Percentiles rank a stretch among this genome's conserved stretches.
phyloP scores from a whole-genome alignment of 2,329 filamentous ascomycete genomes.

The Stenocarpella maydis region DNA sequence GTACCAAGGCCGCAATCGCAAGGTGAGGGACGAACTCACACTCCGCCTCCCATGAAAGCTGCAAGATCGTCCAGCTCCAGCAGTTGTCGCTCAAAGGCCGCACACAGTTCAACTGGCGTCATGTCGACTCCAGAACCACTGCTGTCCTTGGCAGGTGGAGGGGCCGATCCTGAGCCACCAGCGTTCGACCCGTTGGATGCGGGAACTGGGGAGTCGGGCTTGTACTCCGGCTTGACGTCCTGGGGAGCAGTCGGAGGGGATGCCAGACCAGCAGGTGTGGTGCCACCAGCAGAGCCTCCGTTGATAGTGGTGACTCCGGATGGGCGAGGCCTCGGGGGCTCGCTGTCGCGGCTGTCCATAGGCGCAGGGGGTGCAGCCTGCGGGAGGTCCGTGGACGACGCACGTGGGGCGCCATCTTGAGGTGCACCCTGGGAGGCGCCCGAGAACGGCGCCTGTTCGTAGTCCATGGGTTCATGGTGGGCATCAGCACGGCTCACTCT shows the following conservation, averaged over 20 bases:
- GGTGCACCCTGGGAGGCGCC: slow-evolving; percentile 41
- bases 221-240: slow-evolving; percentile 36
- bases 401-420: slow-evolving; percentile 21
- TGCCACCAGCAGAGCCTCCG: slow-evolving; percentile 59
- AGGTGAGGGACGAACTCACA: slow-evolving; percentile 48
- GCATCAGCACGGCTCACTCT: slow-evolving; percentile 62
- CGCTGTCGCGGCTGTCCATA: slow-evolving; percentile 57
- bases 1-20: slow-evolving; percentile 26
- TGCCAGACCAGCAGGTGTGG: slow-evolving; percentile 53
- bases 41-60: slow-evolving; percentile 69
- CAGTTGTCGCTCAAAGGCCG: slow-evolving; percentile 67
- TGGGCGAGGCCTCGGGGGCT: slow-evolving; percentile 60
- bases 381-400: slow-evolving; percentile 41
- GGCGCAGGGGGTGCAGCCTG: slow-evolving; percentile 31
- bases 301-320: slow-evolving; percentile 67
- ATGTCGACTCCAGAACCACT: slow-evolving; percentile 54
- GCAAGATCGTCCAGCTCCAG: slow-evolving; percentile 68
- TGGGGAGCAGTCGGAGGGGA: slow-evolving; percentile 47
- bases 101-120: slow-evolving; percentile 65
- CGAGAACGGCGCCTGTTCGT: slow-evolving; percentile 54
- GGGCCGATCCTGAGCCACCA: slow-evolving; percentile 34
- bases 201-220: slow-evolving; percentile 46
- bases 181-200: slow-evolving; percentile 40
- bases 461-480: slow-evolving; percentile 65
- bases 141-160: slow-evolving; percentile 31